These are phyloP conservation scores for Encephalitozoon romaleae DNA, from an alignment of 371 early-diverging fungal species.

Conservation along the genomic window DNA sequence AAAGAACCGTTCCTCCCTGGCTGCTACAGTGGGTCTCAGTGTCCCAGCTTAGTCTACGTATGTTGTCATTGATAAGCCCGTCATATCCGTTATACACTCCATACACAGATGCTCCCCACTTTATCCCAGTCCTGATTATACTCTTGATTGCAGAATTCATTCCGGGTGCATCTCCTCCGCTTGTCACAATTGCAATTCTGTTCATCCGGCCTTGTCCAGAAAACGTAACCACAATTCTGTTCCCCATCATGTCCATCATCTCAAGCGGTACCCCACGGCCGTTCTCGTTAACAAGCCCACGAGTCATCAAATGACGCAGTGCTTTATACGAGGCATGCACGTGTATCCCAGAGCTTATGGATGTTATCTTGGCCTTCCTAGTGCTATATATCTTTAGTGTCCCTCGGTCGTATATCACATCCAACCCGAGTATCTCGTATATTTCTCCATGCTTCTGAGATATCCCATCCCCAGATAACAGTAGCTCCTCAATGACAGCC, in stretches of 20 bases:
- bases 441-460: constrained; percentile 21
- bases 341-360: constrained; percentile 26
- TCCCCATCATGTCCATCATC: constrained; percentile 35
- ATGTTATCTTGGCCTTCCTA: constrained; percentile 1
- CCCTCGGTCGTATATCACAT: constrained; percentile 15
- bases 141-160: constrained; percentile 94
- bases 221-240: constrained; percentile 32
- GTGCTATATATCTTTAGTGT: constrained; percentile 21
- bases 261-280: constrained; percentile 11
- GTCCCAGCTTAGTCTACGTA: constrained; percentile 74
- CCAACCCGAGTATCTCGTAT: constrained; percentile 30
- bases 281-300: constrained; percentile 14
- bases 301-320: not conserved
- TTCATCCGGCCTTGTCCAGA: not conserved
- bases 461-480: not conserved
- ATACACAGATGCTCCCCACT: constrained; percentile 47
- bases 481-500: constrained; percentile 10
- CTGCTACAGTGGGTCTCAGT: constrained; percentile 72
- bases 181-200: constrained; percentile 77
- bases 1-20: constrained; percentile 88
- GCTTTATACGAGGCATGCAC: not conserved
- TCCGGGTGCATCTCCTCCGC: constrained; percentile 94
- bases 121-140: constrained; percentile 72
- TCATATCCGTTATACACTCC: constrained; percentile 84
- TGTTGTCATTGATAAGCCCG: constrained; percentile 85